Evolutionary conservation across 73 alveolate genomes (phyloP), one percentile per base, ranked within the genome.

Genomic region (Blepharisma japonicum): DNA sequence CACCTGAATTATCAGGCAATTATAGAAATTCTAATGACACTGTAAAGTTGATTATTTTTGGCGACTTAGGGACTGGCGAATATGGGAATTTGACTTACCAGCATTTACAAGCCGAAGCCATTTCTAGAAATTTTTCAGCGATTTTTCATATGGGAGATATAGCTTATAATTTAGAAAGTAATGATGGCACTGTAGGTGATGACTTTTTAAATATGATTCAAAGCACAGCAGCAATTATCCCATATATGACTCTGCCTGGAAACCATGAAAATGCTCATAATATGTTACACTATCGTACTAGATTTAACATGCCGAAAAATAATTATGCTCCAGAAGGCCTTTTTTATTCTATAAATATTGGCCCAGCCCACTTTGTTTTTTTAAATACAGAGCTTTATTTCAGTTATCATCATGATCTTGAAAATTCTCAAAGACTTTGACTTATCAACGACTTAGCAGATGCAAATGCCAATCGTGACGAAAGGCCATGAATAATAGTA

Each of bases 241-340:
- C 74, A 9, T 61, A 18, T 61, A 61, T 61, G 74, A 39, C 23
- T 8, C 2, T 11, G 11, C 74, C 74, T 20, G 74, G 74, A 61
- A 61, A 61, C 23, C 74, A 61, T 61, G 74, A 61, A 61, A 9
- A 14, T 61, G 11, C 23, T 61, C 18, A 61, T 39, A 25, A 25
- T 1, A 14, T 8, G n/a, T 61, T 9, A 2, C 38, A 61, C 5
- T 61, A 14, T 25, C 14, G 11, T 8, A 61, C 39, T 9, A 61
- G 74, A 39, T 61, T 61, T 25, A 25, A 61, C 2, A 61, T 61
- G 74, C 74, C 74, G 5, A 61, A 61, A 61, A 61, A 61, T 25
- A 11, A 61, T 14, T n/a, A n/a, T 14, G 23, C n/a, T 25, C 18
- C 14, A 1, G 74, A n/a, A 25, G 46, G 46, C 47, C 23, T 20